Percentiles rank a stretch among this genome's conserved stretches.
These are phyloP conservation scores for Backusella australiensis DNA, from an alignment of 192 early-diverging fungal species.

Conservation along the genomic window DNA sequence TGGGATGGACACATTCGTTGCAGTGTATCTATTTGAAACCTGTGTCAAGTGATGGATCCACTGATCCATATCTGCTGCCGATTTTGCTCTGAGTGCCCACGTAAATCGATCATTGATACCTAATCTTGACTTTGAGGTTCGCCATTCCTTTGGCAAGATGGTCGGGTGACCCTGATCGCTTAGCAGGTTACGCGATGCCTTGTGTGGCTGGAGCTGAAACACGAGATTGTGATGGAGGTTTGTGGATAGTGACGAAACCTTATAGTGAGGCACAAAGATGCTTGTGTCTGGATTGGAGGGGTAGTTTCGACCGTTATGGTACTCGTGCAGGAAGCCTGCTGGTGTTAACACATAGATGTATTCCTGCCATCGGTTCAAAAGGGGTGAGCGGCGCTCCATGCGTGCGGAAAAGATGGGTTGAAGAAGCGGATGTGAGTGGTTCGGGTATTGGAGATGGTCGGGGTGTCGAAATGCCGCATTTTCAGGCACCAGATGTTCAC, in stretches of 20 bases:
- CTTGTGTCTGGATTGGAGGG: constrained; percentile 7
- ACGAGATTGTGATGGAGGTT: constrained; percentile 27
- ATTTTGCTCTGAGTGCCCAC: constrained; percentile 22
- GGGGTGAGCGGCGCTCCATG: constrained; percentile 24
- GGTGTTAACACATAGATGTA: constrained; percentile 29
- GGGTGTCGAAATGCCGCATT: constrained; percentile 20
- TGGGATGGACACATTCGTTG: not conserved
- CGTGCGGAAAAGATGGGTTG: constrained; percentile 24
- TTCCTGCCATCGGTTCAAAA: constrained; percentile 26
- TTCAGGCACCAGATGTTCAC: constrained; percentile 21
- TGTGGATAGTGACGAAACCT: constrained; percentile 19
- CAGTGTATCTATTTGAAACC: not conserved
- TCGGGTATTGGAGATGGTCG: constrained; percentile 16
- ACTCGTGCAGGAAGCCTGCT: constrained; percentile 30
- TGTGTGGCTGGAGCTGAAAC: constrained; percentile 27
- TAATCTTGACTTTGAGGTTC: not conserved
- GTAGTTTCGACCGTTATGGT: constrained; percentile 13
- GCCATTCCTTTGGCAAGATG: constrained; percentile 10
- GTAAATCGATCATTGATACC: constrained; percentile 1
- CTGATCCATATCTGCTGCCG: constrained; percentile 18
- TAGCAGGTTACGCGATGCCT: not conserved
- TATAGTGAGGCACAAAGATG: constrained; percentile 24
- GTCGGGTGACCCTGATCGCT: not conserved
- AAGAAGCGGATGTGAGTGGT: constrained; percentile 21
- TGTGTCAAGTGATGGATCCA: constrained; percentile 19